Evolutionary conservation across 2,329 filamentous ascomycete genomes (phyloP), one percentile per base, ranked within the genome.

Genomic region (Colletotrichum ledebouriae): DNA sequence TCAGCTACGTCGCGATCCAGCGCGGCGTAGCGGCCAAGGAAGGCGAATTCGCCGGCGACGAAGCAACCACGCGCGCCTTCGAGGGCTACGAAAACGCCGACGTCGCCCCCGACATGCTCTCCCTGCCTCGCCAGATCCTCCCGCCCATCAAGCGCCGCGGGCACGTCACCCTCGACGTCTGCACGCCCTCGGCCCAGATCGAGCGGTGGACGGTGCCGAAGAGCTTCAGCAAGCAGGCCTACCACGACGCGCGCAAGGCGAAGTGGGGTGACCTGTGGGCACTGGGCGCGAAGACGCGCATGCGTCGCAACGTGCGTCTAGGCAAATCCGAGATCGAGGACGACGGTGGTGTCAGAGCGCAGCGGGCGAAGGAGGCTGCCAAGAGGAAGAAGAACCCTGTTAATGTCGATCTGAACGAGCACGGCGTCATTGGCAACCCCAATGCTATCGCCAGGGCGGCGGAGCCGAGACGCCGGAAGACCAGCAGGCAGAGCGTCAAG

Each of bases 191-290:
- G 1, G 96, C 93, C 37, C 89, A 87, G 47, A 89, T 98, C 39
- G 95, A 99, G 83, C 92, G 96, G 63, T 99, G 96, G 96, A 96
- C 92, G 0, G 91, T 99, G 0, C 93, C 95, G 2, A 90, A 90
- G 73, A 94, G 90, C 68, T 96, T 91, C 79, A 91, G 90, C 77
- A 90, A 87, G 73, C 89, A 92, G 74, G 94, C 94, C 1, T 98
- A 95, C 81, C 93, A 92, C 73, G 96, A 98, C 76, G 96, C 96
- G 41, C 89, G 96, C 70, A 99, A 99, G 81, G 87, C 91, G 0
- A 83, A 82, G 60, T 98, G 95, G 96, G 96, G 96, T 44, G 96
- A 98, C 77, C 84, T 98, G 10, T 99, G 96, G 96, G 94, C 95
- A 0, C 84, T 98, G 0, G 96, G 96, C 0, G 95, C 94, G 22